Evolutionary conservation across 1,284 basidiomycete species (phyloP), one percentile per base, ranked within the genome.

Genomic region (Coniferiporia sulphurascens): DNA sequence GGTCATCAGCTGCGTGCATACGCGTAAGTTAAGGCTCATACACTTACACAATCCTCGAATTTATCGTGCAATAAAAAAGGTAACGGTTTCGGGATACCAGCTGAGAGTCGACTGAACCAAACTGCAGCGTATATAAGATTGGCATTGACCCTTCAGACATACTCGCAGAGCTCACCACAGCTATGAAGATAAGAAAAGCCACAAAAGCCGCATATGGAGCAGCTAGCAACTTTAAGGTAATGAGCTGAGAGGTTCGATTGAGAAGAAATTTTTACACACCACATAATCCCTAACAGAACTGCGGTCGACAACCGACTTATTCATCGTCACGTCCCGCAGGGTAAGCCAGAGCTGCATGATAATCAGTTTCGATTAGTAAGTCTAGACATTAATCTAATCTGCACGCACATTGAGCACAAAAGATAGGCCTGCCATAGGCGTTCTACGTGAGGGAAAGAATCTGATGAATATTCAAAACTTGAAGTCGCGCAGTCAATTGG

Each of bases 201-300:
- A 41, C 35, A n/a, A 52, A 52, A 1, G 9, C 10, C 4, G 21
- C 15, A n/a, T 52, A 52, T 17, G 51, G 51, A 4, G 34, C 9
- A 17, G 36, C 36, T 13, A 52, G 13, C 51, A 52, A 17, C 51
- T 52, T n/a, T 15, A 9, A 52, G 9, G 4, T 52, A n/a, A n/a
- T n/a, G n/a, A n/a, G n/a, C 15, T 1, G 15, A 36, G 1, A 32
- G 22, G 34, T 6, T 35, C n/a, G 17, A 15, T 44, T 22, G 7
- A 6, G 21, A 21, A 12, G n/a, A n/a, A n/a, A n/a, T n/a, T n/a
- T n/a, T n/a, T n/a, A 53, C 56, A 35, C 12, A 58, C 57, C 45
- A 19, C 15, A 53, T 22, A 41, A 8, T 58, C 27, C 13, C 57
- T 21, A 17, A 45, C 12, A 8, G 3, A 8, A 15, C 43, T 21